Evolutionary conservation across 73 alveolate genomes (phyloP).

Genomic region (Tetrahymena borealis): DNA sequence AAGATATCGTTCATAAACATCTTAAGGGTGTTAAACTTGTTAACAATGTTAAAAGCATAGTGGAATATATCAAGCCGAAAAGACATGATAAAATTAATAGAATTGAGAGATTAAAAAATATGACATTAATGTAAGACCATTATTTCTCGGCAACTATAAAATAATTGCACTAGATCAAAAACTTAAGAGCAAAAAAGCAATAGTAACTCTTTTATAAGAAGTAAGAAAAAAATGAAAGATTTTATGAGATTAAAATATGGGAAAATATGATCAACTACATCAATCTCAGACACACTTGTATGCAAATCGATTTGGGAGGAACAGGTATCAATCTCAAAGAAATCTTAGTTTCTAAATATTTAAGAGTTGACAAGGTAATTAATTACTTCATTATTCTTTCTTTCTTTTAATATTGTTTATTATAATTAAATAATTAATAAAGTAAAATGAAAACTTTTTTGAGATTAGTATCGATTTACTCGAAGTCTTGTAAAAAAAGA

Average conservation of each 20-base stretch:
- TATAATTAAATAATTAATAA: neutral
- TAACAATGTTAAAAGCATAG: neutral
- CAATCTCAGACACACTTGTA: neutral
- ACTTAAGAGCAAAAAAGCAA: neutral
- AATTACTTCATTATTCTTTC: neutral
- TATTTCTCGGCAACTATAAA: neutral
- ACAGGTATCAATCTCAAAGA: neutral
- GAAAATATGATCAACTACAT: neutral
- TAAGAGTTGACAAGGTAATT: neutral
- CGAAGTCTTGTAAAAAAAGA: neutral
- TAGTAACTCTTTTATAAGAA: neutral
- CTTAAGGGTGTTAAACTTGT: neutral
- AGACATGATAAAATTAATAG: neutral
- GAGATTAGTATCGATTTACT: neutral
- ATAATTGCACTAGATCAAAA: neutral
- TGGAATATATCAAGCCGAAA: neutral
- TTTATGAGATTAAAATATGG: neutral
- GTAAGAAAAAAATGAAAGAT: neutral
- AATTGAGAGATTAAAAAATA: neutral
- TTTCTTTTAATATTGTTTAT: neutral
- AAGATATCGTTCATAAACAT: neutral
- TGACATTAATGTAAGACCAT: neutral
- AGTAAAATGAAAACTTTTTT: neutral
- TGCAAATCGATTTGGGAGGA: neutral
- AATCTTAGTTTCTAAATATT: neutral